Conservation (phyloP, 169 alveolate species). For the Theileria parva region DNA sequence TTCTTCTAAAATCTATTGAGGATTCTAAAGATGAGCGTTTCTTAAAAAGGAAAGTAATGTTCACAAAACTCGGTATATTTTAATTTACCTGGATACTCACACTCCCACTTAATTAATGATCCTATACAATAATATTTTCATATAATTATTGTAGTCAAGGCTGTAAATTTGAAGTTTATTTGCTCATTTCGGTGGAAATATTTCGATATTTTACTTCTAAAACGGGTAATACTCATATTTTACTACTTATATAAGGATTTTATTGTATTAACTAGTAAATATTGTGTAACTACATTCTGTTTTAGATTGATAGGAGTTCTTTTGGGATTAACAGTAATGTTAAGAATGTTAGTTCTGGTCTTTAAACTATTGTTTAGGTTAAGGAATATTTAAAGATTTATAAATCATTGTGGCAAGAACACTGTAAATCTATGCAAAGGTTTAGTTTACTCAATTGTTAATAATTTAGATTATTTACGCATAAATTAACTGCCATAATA, state of each 20-base stretch:
- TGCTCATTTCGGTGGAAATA: slow-evolving; percentile 18
- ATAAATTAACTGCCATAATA: not conserved
- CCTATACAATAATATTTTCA: not conserved
- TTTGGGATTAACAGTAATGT: not conserved
- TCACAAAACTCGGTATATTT: slow-evolving; percentile 40
- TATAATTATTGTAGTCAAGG: not conserved
- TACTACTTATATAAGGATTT: not conserved
- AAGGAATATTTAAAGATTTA: slow-evolving; percentile 51
- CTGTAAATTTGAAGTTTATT: slow-evolving; percentile 1
- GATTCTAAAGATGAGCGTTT: slow-evolving; percentile 25
- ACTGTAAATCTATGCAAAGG: slow-evolving; percentile 44
- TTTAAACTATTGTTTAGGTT: slow-evolving; percentile 2
- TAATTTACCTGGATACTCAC: not conserved
- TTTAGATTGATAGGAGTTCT: slow-evolving; percentile 22
- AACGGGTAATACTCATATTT: slow-evolving; percentile 12
- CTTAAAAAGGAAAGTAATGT: slow-evolving; percentile 57
- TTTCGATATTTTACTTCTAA: slow-evolving; percentile 28
- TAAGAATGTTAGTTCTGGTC: not conserved
- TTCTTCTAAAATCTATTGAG: slow-evolving; percentile 23
- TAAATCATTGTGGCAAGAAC: slow-evolving; percentile 60
- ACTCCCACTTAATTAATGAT: not conserved
- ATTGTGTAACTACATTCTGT: not conserved
- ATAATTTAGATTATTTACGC: not conserved
- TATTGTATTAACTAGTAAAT: not conserved
- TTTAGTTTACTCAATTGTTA: not conserved